Base-by-base conservation (phyloP, 805 yeast genomes). In the Metschnikowia sp. region DNA sequence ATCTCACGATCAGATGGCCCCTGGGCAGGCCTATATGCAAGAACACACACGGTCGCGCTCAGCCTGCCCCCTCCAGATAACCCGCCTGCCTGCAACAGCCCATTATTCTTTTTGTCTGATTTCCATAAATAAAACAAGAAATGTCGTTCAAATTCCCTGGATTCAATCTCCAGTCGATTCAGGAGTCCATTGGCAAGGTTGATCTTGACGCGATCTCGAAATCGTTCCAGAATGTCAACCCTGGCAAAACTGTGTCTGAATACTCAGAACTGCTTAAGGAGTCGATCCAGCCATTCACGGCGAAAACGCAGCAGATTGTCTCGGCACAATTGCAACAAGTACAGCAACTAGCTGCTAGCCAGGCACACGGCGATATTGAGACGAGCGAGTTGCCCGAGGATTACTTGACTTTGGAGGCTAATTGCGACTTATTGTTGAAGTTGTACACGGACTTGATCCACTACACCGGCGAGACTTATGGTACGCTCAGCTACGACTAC, bases 331-430 rank as follows among this genome's bases (percentile, higher is more conserved):
- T 85, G 50, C 84, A 86, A 39, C 76, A 72, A 55, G 71, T 72
- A 18, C 75, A 71, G 47, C 74, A 68, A 36, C 63, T 72, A 48
- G 72, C 73, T 13, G 55, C 63, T 39, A 49, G 55, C 33, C 58
- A 58, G 46, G 52, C 61, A 30, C 55, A 60, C 41, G 50, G 64
- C 32, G 73, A 81, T 33, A 76, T 82, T 47, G 88, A 82, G 53
- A 83, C 83, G 40, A 78, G 86, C 47, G 88, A 85, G 62, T 74
- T 87, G 43, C 95, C 95, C 40, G 78, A 77, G 36, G 90, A 85
- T 52, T 87, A 87, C 64, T 74, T 79, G 47, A 76, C 78, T 49
- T 70, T 87, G 59, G 95, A 86, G 62, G 72, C 76, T 51, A 79
- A 79, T 59, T 82, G 84, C 49, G 92, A 86, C 62, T 73, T 80